Conservation (phyloP, 2,329 filamentous ascomycete genomes). For the Colletotrichum noveboracense region DNA sequence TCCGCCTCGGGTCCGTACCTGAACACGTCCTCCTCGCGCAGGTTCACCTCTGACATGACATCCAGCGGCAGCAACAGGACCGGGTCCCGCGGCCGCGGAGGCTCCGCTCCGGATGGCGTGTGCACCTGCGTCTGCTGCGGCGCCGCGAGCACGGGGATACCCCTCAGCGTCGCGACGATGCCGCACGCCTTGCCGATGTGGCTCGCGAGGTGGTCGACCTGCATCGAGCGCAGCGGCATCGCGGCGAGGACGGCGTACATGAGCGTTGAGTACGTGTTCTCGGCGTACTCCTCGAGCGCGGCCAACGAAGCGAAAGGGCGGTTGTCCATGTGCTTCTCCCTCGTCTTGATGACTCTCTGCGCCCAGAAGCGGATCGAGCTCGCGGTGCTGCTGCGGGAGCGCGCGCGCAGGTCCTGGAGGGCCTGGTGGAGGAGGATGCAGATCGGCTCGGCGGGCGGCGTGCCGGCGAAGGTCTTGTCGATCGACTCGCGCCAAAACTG, state of each 20-base stretch:
- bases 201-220: constrained; percentile 90
- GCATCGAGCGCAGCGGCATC: constrained; percentile 79
- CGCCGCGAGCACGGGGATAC: constrained; percentile 86
- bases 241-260: constrained; percentile 87
- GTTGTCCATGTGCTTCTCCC: constrained; percentile 84
- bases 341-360: constrained; percentile 76
- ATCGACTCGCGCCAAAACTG: constrained; percentile 95
- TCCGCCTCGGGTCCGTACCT: constrained; percentile 78
- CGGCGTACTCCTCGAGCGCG: constrained; percentile 84
- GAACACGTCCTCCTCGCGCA: constrained; percentile 90
- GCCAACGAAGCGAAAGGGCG: constrained; percentile 77
- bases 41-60: constrained; percentile 80
- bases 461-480: constrained; percentile 75
- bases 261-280: constrained; percentile 92
- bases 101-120: constrained; percentile 40
- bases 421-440: constrained; percentile 82
- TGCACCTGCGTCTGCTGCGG: constrained; percentile 61
- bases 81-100: constrained; percentile 41
- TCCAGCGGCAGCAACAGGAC: constrained; percentile 83
- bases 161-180: constrained; percentile 84
- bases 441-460: constrained; percentile 88
- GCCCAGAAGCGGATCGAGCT: constrained; percentile 74
- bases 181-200: constrained; percentile 95
- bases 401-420: constrained; percentile 63
- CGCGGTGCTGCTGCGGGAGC: constrained; percentile 38